Evolutionary conservation across 148 eudicot genomes (phyloP).

Genomic region (Chenopodium suecicum): DNA sequence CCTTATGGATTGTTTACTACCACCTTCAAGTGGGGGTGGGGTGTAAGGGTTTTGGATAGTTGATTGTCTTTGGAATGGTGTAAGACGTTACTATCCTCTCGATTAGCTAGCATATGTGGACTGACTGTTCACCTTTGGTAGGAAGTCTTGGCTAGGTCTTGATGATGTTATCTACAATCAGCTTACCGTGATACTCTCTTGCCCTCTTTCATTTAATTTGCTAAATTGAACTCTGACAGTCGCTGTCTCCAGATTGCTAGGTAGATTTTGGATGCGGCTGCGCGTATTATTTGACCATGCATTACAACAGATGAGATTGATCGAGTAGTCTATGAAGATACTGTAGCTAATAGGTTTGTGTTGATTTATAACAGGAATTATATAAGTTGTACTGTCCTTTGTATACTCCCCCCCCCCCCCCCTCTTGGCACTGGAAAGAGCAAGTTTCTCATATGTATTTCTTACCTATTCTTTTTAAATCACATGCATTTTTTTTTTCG

Average conservation of each 20-base stretch:
- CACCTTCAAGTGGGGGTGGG: not conserved
- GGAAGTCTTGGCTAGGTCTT: not conserved
- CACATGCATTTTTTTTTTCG: no score
- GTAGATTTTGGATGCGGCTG: conserved; percentile 98
- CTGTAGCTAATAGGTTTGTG: conserved; percentile 66
- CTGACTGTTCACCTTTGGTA: not conserved
- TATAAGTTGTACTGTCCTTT: no score
- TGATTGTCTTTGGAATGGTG: not conserved
- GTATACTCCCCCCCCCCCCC: no score
- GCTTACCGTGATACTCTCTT: not conserved
- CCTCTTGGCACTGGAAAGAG: no score
- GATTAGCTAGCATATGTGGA: not conserved
- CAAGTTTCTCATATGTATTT: no score
- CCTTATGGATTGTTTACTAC: not conserved
- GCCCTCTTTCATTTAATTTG: conserved; percentile 13
- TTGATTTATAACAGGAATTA: not conserved
- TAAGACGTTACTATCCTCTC: not conserved
- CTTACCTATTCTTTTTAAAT: no score
- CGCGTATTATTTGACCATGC: conserved; percentile 77
- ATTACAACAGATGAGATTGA: conserved; percentile 96
- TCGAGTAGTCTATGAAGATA: conserved; percentile 89
- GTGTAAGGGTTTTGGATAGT: not conserved
- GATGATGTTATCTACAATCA: conserved; percentile 1
- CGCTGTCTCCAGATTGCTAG: conserved; percentile 60
- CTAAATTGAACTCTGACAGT: not conserved